Base-by-base conservation (phyloP, 352 stramenopile genomes). In the Pythium grandisporangium region DNA sequence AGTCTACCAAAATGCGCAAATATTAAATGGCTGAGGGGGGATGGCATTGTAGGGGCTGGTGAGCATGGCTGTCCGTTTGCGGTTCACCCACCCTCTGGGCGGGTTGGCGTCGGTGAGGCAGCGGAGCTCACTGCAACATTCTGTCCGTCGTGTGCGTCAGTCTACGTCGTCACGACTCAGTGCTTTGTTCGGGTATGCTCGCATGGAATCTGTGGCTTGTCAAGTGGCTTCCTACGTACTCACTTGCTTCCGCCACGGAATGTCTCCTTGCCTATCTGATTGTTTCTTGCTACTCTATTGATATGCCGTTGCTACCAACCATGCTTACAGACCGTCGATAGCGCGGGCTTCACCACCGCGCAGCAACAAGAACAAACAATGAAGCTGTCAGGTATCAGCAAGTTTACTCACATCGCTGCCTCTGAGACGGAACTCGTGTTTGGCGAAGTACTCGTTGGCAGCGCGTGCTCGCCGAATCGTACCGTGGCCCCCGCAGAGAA, bases 341-440 rank as follows among this genome's bases (percentile, higher is more conserved):
- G 26, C 2, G 51, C 66, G 8, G 44, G 53, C 1, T 59, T 65
- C 19, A 48, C 41, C 14, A 20, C 45, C 10, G 40, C 50, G 1
- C 42, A 62, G 11, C 37, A 60, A 25, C 38, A 53, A 6, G 61
- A 78, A 13, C 54, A 74, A 35, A 66, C 44, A 13, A 89, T 95
- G 68, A 95, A 96, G 53, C 65, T 95, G 37, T 91, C 70, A 45
- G 71, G 68, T 17, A 89, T 95, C 25, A 85, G 79, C 44, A 96
- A 96, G 51, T 96, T 90, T 55, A 78, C 83, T 34, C 70, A 95
- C 58, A 64, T 97, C 23, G 70, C 73, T 8, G 61, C 70, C 13
- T 95, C 80, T 0, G 81, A 95, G 41, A 69, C 50, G 2, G 64
- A 86, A 39, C 30, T 95, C 14, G 77, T 91, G 45, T 95, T 96